Evolutionary conservation across 805 yeast genomes (phyloP), one percentile per base, ranked within the genome.

Genomic region (Pichia insulana): DNA sequence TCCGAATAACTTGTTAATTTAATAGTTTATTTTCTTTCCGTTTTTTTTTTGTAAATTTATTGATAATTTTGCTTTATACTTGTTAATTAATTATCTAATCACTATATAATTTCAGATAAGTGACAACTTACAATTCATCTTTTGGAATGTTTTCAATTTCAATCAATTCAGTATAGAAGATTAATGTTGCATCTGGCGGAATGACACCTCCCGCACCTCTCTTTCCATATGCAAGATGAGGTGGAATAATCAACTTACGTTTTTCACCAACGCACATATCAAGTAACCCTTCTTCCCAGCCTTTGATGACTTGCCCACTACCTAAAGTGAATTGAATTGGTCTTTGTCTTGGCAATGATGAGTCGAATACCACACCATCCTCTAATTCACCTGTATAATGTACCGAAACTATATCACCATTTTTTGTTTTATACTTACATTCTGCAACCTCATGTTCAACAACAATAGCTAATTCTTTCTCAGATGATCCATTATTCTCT

Each of bases 231-330:
- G 76, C 96, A 51, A 86, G 61, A 27, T 72, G 70, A 6, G 94
- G 73, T 37, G 96, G 96, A 57, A 89, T 85, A 25, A 77, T 74
- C 52, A 88, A 68, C 51, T 73, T 80, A 58, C 96, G 74, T 65
- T 80, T 70, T 62, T 88, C 96, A 36, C 96, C 96, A 59, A 85
- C 68, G 63, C 97, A 88, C 94, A 84, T 84, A 28, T 82, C 78
- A 31, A 68, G 52, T 39, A 87, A 65, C 34, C 96, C 96, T 62
- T 80, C 76, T 49, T 88, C 97, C 96, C 96, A 88, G 45, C 97
- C 96, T 46, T 70, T 57, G 56, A 88, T 88, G 27, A 88, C 96
- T 54, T 74, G 80, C 5, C 94, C 89, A 20, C 63, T 60, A 34
- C 96, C 97, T 41, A 89, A 64, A n/a, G 63, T 63, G 62, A 88